Conservation (phyloP, 2,329 filamentous ascomycete genomes). For the Penicillium sp. region DNA sequence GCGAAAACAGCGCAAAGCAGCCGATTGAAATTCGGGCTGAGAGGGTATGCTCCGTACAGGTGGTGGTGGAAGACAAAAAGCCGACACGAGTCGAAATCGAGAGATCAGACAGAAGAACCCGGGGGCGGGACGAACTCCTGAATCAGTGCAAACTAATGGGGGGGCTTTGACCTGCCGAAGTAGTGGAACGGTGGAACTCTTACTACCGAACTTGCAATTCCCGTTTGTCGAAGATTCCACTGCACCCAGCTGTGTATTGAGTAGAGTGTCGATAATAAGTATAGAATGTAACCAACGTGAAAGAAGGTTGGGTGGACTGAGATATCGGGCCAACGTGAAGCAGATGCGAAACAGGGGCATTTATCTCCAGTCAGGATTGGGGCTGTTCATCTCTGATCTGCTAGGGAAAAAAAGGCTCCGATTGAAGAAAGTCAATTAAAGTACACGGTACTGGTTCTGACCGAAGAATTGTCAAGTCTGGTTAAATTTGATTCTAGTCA, state of each 20-base stretch:
- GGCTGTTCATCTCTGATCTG: not conserved
- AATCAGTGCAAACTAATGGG: not conserved
- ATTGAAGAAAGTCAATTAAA: not conserved
- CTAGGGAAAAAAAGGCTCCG: not conserved
- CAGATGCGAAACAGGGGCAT: constrained; percentile 10
- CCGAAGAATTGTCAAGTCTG: not conserved
- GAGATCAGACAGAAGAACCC: constrained; percentile 10
- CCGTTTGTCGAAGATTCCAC: too few relatives aligned
- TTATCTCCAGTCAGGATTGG: not conserved
- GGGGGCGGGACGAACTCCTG: constrained; percentile 28
- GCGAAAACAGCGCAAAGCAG: not conserved
- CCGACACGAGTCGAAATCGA: not conserved
- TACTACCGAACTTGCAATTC: constrained; percentile 3
- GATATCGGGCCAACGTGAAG: not conserved
- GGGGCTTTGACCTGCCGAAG: constrained; percentile 5
- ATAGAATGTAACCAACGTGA: not conserved
- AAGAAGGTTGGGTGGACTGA: not conserved
- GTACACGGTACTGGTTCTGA: not conserved
- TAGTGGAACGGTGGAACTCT: constrained; percentile 7
- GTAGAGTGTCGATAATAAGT: not conserved
- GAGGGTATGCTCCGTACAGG: not conserved
- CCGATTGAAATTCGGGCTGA: constrained; percentile 5
- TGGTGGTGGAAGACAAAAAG: not conserved
- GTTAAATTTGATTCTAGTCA: not conserved
- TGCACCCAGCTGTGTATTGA: not conserved